Conservation (phyloP, 768 basidiomycete species). For the Boletus tomentosulus region DNA sequence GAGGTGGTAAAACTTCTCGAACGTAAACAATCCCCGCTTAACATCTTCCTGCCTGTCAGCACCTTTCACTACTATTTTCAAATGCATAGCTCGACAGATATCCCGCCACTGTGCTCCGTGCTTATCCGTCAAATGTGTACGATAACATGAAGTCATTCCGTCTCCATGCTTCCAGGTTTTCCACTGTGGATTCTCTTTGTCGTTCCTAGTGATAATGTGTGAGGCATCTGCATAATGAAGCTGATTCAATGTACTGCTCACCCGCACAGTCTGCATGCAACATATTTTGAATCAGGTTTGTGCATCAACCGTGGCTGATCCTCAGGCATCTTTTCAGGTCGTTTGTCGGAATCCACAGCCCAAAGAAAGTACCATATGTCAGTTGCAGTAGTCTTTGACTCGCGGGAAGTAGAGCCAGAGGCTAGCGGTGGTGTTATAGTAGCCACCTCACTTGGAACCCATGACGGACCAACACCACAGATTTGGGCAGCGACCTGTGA, state of each 20-base stretch:
- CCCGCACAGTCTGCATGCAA: neutral
- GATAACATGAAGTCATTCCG: conserved; percentile 2
- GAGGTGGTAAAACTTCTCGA: too few relatives aligned
- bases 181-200: neutral
- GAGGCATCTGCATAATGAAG: neutral
- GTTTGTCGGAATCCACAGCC: neutral
- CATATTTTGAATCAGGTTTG: neutral
- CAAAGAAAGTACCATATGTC: neutral
- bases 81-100: too few relatives aligned
- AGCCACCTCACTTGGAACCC: neutral
- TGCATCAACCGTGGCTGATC: neutral
- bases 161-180: neutral
- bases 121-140: neutral
- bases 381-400: neutral
- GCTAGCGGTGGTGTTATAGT: neutral
- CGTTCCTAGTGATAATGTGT: neutral
- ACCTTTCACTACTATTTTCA: too few relatives aligned
- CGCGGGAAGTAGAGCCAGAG: neutral
- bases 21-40: too few relatives aligned
- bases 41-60: too few relatives aligned
- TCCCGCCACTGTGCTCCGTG: neutral
- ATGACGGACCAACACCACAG: neutral
- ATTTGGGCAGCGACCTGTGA: neutral
- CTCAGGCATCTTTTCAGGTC: neutral
- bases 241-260: neutral